phyloP scores from a whole-genome alignment of 345 rosid genomes.

The Trapa bicornis region DNA sequence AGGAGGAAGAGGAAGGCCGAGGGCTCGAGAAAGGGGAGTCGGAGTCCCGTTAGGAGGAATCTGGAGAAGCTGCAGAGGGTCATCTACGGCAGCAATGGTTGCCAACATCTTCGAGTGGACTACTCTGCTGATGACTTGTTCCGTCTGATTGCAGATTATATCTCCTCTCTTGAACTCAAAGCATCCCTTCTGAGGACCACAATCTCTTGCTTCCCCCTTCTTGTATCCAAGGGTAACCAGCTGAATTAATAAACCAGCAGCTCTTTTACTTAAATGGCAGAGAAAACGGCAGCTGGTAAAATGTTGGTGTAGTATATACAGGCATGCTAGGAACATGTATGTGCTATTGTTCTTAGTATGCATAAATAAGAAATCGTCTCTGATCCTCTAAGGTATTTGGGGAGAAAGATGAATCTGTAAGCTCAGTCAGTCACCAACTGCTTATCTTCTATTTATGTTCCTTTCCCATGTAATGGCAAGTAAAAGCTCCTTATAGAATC shows the following conservation, averaged over 20 bases:
- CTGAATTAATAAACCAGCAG: not conserved
- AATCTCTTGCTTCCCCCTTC: constrained; percentile 2
- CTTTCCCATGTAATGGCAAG: not conserved
- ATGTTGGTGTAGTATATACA: too few species aligned
- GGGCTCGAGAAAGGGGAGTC: not conserved
- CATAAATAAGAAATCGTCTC: not conserved
- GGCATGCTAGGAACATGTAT: too few species aligned
- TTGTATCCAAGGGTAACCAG: constrained; percentile 1
- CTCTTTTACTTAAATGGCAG: not conserved
- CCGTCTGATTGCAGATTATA: constrained; percentile 7
- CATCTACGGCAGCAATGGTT: constrained; percentile 3
- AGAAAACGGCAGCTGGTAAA: too few species aligned
- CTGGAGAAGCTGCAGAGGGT: constrained; percentile 7
- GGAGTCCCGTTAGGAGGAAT: constrained; percentile 7
- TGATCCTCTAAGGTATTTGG: not conserved
- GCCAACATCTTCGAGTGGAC: not conserved
- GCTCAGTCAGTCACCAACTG: not conserved
- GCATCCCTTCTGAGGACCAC: constrained; percentile 3
- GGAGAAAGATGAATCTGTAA: not conserved
- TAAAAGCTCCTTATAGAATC: not conserved
- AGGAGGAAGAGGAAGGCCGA: not conserved
- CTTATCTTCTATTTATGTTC: not conserved
- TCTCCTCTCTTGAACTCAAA: constrained; percentile 10
- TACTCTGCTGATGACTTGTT: not conserved
- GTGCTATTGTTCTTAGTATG: not conserved